Evolutionary conservation across 164 flowering plant species (phyloP), one percentile per base, ranked within the genome.

Genomic region (Warburgia ugandensis): DNA sequence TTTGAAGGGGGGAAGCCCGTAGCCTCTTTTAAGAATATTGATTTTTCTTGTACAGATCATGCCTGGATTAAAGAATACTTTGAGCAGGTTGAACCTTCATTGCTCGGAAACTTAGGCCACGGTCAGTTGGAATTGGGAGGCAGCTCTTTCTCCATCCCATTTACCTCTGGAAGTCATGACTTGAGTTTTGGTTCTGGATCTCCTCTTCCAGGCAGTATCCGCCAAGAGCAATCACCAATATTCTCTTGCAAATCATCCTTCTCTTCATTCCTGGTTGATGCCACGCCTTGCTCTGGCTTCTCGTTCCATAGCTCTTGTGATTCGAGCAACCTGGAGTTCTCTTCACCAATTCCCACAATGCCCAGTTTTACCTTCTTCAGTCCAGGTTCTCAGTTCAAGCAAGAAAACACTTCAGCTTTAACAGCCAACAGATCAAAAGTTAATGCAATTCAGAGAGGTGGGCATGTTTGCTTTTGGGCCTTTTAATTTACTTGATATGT

Each of bases 361-460:
- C 84, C 94, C 29, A 89, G 91, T 73, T 89, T 89, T 64, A 28
- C 84, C 8, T 89, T 89, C 70, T 75, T 79, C 63, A 73, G 81
- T 41, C 72, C 78, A 17, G 28, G 55, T 39, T 54, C 73, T 48
- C 67, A 57, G 10, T 49, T 36, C 16, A 68, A 64, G 45, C 65
- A 68, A 59, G 59, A 44, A 41, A 68, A 54, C 36, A 28, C 62
- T 12, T 51, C 54, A 32, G 50, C 45, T 47, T 60, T 57, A 16
- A 32, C 58, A 27, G 53, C 56, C 28, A 55, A 67, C 26, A 29
- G 52, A 2, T 45, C 70, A 48, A 47, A 32, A 29, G 26, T 58
- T n/a, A 63, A 66, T 38, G 41, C 50, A 11, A 28, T 67, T 53
- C 61, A 52, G 43, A 56, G 58, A 80, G 89, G 92, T 87, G 76